These are phyloP conservation scores for Lipomyces starkeyi DNA, from an alignment of 805 yeast genomes.

Conservation along the genomic window DNA sequence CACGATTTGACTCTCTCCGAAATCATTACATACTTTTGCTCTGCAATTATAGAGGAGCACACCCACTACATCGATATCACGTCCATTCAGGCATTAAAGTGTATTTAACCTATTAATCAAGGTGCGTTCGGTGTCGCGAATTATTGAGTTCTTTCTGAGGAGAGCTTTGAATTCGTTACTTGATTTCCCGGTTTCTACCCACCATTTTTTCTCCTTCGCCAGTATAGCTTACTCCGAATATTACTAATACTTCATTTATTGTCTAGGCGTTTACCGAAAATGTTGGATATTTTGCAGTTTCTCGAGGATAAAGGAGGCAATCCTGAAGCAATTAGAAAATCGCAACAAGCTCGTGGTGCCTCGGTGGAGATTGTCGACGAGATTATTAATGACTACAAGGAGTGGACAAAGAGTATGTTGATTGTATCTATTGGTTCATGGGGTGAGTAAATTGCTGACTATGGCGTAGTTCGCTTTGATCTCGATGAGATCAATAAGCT, in stretches of 20 bases:
- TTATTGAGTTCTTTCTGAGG: too few species aligned
- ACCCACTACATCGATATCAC: too few species aligned
- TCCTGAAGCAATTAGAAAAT: slow-evolving; percentile 83
- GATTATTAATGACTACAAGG: slow-evolving; percentile 86
- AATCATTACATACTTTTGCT: too few species aligned
- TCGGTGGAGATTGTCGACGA: slow-evolving; percentile 95
- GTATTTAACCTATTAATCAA: too few species aligned
- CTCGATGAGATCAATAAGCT: slow-evolving; percentile 89
- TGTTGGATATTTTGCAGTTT: slow-evolving; percentile 93
- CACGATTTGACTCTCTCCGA: too few species aligned
- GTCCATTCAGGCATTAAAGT: too few species aligned
- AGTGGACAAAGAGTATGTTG: slow-evolving; percentile 73
- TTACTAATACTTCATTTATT: neutral
- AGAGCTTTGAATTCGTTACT: too few species aligned
- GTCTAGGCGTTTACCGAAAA: slow-evolving; percentile 43
- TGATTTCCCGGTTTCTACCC: too few species aligned
- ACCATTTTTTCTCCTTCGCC: neutral
- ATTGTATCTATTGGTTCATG: neutral
- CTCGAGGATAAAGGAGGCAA: slow-evolving; percentile 97
- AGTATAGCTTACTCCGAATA: neutral
- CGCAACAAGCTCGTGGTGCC: slow-evolving; percentile 94
- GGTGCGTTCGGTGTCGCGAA: too few species aligned
- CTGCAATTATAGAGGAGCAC: too few species aligned
- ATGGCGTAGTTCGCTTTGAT: slow-evolving; percentile 65
- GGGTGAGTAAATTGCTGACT: neutral